Evolutionary conservation across 1,284 basidiomycete genomes (phyloP), one percentile per base, ranked within the genome.

Genomic region (Cryptococcus hybrid): DNA sequence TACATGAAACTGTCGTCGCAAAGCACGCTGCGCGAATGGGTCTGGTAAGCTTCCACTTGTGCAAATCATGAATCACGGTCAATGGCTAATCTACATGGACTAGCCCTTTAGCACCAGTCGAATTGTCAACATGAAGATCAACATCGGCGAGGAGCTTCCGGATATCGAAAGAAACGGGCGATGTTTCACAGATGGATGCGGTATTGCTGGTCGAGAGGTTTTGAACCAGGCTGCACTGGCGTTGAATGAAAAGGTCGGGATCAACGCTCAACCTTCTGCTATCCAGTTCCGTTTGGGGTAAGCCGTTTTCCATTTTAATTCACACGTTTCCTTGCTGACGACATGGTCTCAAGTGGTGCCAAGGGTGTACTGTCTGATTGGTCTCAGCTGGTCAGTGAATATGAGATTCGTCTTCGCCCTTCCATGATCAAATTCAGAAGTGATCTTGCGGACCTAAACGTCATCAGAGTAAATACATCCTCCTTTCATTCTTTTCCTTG

Each of bases 241-340:
- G 0, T 58, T 79, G n/a, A 69, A 69, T 9, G 55, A 63, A 13
- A 66, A 47, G 7, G 48, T 42, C 3, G 70, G 69, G 0, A 12
- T 71, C 42, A 69, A 72, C 43, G 38, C 55, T 0, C 51, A 43
- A 1, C 77, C 75, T 1, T 78, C 76, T 1, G 75, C 71, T 0
- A 75, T 78, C n/a, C 76, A 78, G 50, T 71, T 78, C 59, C 71
- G 77, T 9, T 57, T 76, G 3, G 73, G 74, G 73, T 76, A 39
- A 59, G 71, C 9, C 8, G 6, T 24, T 15, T 40, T 9, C 42
- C 24, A 15, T 9, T 52, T 24, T 37, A 3, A 18, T 18, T 11
- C 45, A 36, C 5, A 11, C 18, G n/a, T 15, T 36, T 5, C 30
- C 3, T 49, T 52, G 61, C 47, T 66, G 57, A 7, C 7, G 7